Percentiles rank a stretch among this genome's conserved stretches.
Conservation (phyloP, 306 rosid genomes). For the Astragalus membranaceus region DNA sequence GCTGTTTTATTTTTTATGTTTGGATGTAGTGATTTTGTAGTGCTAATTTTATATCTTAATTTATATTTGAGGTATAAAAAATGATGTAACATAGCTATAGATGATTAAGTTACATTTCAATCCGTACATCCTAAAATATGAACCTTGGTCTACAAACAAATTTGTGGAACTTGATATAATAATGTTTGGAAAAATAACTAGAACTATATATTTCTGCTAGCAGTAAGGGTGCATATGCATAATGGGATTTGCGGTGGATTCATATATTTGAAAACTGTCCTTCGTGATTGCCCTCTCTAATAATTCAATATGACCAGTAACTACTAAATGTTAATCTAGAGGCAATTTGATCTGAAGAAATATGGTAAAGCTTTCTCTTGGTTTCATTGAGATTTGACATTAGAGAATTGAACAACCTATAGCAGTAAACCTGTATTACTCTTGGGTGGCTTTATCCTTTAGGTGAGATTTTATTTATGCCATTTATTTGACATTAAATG, state of each 20-base stretch:
- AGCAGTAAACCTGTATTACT: too few species aligned
- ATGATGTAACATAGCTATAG: too few species aligned
- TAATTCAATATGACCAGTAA: conserved; percentile 18
- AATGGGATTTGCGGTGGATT: conserved; percentile 41
- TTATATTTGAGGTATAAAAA: too few species aligned
- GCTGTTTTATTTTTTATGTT: background rate
- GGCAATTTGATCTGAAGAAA: background rate
- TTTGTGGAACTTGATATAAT: background rate
- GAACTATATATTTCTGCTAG: conserved; percentile 26
- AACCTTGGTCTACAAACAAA: too few species aligned
- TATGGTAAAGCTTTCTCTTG: too few species aligned
- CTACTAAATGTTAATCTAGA: background rate
- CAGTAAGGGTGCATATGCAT: conserved; percentile 37
- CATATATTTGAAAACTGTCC: conserved; percentile 29
- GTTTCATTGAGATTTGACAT: background rate
- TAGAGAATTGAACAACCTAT: background rate
- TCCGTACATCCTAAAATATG: background rate
- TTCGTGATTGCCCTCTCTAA: conserved; percentile 38
- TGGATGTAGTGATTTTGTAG: too few species aligned
- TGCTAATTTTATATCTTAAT: too few species aligned
- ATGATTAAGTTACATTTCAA: too few species aligned
- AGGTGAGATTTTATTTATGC: background rate
- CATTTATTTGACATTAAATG: background rate
- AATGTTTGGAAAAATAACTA: background rate
- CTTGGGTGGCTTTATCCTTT: background rate